Conservation (phyloP, 345 rosid genomes). For the Aurinia saxatilis region DNA sequence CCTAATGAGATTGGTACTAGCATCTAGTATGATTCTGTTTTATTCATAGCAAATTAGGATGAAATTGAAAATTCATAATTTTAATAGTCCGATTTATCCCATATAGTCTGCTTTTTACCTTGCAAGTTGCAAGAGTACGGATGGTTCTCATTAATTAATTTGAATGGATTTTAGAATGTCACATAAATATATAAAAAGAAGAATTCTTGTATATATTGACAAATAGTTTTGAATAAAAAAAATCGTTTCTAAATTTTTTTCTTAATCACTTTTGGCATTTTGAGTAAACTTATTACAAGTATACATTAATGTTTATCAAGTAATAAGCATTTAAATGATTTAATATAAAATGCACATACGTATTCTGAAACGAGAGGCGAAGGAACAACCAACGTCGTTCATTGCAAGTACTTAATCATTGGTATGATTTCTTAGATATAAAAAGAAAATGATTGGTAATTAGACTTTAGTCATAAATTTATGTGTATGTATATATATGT, state of each 20-base stretch:
- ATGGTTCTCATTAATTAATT: too few species aligned
- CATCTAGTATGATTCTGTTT: too few species aligned
- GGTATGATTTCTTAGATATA: background rate
- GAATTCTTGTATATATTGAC: background rate
- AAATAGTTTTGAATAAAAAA: background rate
- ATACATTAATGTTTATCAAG: background rate
- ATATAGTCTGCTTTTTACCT: background rate
- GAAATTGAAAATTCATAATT: too few species aligned
- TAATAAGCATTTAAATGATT: background rate
- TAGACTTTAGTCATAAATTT: background rate
- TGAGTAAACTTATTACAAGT: background rate
- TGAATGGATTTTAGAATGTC: background rate
- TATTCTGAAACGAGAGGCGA: constrained; percentile 9
- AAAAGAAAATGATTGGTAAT: constrained; percentile 2
- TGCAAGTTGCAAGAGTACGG: background rate
- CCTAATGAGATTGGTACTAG: background rate
- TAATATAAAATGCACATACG: background rate
- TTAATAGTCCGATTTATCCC: background rate
- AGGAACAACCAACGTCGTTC: constrained; percentile 1
- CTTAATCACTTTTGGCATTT: background rate
- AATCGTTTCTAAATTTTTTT: too few species aligned
- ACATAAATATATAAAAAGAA: background rate
- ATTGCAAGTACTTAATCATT: background rate
- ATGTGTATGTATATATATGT: too few species aligned
- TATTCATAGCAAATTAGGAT: too few species aligned